phyloP scores from a whole-genome alignment of 192 early-diverging fungal species.

The Glomus cerebriforme region DNA sequence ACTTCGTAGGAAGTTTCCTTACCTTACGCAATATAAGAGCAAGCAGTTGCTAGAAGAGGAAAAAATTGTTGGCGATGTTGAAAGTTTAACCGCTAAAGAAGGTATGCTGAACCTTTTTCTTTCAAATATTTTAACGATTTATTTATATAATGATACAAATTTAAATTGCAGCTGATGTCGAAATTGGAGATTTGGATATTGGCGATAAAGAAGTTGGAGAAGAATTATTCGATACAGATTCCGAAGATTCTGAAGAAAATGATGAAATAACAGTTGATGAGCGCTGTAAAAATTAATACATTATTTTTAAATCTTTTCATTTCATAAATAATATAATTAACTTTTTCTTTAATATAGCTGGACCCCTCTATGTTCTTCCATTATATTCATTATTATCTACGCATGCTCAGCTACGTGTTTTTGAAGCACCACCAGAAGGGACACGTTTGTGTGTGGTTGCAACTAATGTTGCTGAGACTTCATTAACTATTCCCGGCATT shows the following conservation, averaged over 20 bases:
- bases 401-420: conserved; percentile 88
- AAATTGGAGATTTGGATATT: conserved; percentile 61
- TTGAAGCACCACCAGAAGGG: conserved; percentile 85
- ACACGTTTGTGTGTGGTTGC: conserved; percentile 91
- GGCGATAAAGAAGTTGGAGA: conserved; percentile 73
- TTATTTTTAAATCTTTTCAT: background rate
- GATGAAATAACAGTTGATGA: conserved; percentile 42
- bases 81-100: conserved; percentile 3
- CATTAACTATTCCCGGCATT: conserved; percentile 93
- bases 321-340: background rate
- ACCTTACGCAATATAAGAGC: conserved; percentile 32
- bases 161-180: conserved; percentile 48
- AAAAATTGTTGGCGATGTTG: conserved; percentile 12
- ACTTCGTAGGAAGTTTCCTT: conserved; percentile 74
- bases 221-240: conserved; percentile 53
- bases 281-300: background rate
- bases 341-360: conserved; percentile 32
- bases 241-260: conserved; percentile 44
- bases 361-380: conserved; percentile 90
- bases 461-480: conserved; percentile 98
- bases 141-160: background rate
- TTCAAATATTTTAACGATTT: background rate
- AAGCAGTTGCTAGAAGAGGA: conserved; percentile 15
- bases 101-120: background rate
- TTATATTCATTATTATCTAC: conserved; percentile 96